These are phyloP conservation scores for Fusarium virguliforme DNA, from an alignment of 2,329 filamentous ascomycete species.

Conservation along the genomic window DNA sequence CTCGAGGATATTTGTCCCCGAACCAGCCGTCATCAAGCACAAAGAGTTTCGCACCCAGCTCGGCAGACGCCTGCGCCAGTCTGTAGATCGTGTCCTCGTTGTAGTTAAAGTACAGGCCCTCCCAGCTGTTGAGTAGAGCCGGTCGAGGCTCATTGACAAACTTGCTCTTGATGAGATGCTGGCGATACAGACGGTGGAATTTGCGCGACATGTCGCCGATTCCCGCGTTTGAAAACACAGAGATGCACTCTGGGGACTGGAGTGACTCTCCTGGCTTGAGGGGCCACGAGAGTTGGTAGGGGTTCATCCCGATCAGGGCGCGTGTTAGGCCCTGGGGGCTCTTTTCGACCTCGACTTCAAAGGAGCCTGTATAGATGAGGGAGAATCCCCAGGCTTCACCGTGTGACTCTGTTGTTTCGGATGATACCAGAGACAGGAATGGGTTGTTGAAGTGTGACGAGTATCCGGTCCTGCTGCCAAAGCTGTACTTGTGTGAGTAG, in stretches of 20 bases:
- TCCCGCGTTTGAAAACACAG: conserved; percentile 72
- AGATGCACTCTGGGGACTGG: conserved; percentile 74
- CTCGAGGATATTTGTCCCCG: conserved; percentile 71
- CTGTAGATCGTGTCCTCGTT: conserved; percentile 70
- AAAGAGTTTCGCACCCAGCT: conserved; percentile 74
- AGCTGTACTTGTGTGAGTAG: conserved; percentile 57
- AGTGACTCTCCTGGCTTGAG: conserved; percentile 71
- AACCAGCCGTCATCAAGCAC: conserved; percentile 80
- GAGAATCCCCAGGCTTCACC: conserved; percentile 78
- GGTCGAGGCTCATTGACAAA: conserved; percentile 68
- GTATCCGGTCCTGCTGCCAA: conserved; percentile 74
- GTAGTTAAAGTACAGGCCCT: conserved; percentile 73
- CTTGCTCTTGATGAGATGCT: conserved; percentile 73
- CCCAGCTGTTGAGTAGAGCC: conserved; percentile 76
- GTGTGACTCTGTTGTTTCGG: conserved; percentile 71
- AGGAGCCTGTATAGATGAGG: conserved; percentile 76
- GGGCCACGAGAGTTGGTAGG: conserved; percentile 72
- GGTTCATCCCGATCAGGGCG: conserved; percentile 73
- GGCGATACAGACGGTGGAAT: conserved; percentile 74
- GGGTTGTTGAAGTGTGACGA: conserved; percentile 77
- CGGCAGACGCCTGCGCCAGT: conserved; percentile 70
- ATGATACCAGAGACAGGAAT: conserved; percentile 71
- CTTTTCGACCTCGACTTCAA: conserved; percentile 73
- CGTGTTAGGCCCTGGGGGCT: conserved; percentile 74
- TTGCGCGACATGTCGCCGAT: conserved; percentile 75